Conservation (phyloP, 2,329 filamentous ascomycete species). For the Tolypocladium album region DNA sequence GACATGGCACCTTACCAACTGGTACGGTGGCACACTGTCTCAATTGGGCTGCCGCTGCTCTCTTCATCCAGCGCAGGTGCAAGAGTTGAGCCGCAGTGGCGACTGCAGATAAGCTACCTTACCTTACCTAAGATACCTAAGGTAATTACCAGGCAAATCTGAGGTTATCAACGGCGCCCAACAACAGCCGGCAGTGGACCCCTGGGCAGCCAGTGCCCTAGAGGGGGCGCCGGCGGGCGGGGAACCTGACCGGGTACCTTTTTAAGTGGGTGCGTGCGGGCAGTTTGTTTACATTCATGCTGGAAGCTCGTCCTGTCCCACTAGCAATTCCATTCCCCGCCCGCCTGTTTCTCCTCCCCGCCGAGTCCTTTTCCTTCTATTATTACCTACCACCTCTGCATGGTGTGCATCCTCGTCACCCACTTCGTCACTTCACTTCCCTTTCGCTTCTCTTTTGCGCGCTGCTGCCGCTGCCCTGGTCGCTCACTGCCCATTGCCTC, state of each 20-base stretch:
- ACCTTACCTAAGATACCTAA: no score
- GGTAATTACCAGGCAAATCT: no score
- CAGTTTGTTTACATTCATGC: not conserved
- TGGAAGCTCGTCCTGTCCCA: not conserved
- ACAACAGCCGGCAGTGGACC: not conserved
- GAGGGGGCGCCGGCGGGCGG: not conserved
- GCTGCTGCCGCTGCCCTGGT: not conserved
- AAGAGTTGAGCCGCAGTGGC: not conserved
- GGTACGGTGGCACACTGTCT: no score
- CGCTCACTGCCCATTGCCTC: not conserved
- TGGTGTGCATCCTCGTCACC: not conserved
- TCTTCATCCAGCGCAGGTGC: not conserved
- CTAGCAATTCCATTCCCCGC: not conserved
- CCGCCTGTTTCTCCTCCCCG: not conserved
- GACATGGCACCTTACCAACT: no score
- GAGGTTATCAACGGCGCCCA: not conserved
- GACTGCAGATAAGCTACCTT: no score
- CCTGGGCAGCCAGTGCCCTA: not conserved
- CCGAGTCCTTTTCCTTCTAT: not conserved
- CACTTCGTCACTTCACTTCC: not conserved
- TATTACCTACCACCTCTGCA: not conserved
- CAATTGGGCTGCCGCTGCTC: not conserved
- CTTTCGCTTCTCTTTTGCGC: not conserved
- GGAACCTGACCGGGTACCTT: not conserved
- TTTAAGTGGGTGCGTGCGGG: not conserved